These are phyloP conservation scores for Phialophora verrucosa DNA, from an alignment of 2,329 filamentous ascomycete genomes.

Conservation along the genomic window DNA sequence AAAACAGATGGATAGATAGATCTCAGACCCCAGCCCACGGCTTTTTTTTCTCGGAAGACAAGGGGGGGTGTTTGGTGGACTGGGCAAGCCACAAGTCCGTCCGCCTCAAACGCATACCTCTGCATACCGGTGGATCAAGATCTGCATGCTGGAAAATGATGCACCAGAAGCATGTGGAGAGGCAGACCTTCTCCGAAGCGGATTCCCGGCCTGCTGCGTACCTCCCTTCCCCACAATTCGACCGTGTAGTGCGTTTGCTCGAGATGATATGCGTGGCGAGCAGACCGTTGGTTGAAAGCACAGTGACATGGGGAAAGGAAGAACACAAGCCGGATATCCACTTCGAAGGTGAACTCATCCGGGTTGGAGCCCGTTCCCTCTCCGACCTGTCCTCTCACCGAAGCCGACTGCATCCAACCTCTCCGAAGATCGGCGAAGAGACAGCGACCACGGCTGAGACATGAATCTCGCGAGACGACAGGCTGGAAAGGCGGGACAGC, in stretches of 20 bases:
- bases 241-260: slow-evolving; percentile 21
- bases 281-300: slow-evolving; percentile 18
- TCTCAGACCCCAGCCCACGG: slow-evolving; percentile 26
- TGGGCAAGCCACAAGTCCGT: slow-evolving; percentile 28
- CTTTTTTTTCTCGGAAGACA: slow-evolving; percentile 10
- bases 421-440: slow-evolving; percentile 38
- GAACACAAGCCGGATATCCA: slow-evolving; percentile 10
- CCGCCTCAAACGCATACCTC: slow-evolving; percentile 20
- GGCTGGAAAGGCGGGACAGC: slow-evolving; percentile 14
- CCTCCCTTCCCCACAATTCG: slow-evolving; percentile 1
- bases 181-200: slow-evolving; percentile 27
- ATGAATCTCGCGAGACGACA: slow-evolving; percentile 9
- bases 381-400: slow-evolving; percentile 15
- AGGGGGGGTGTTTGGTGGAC: slow-evolving; percentile 18
- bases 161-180: slow-evolving; percentile 28
- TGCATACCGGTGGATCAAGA: slow-evolving; percentile 31
- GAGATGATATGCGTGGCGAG: slow-evolving; percentile 22
- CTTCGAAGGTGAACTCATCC: slow-evolving; percentile 30
- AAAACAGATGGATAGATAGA: slow-evolving; percentile 4
- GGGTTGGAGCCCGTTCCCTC: slow-evolving; percentile 10
- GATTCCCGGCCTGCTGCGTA: background rate
- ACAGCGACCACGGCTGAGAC: slow-evolving; percentile 24
- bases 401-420: slow-evolving; percentile 27
- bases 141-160: slow-evolving; percentile 30
- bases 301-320: slow-evolving; percentile 1